Conservation (phyloP, 176 grass and related monocot genomes). For the Zoysia pacifica region DNA sequence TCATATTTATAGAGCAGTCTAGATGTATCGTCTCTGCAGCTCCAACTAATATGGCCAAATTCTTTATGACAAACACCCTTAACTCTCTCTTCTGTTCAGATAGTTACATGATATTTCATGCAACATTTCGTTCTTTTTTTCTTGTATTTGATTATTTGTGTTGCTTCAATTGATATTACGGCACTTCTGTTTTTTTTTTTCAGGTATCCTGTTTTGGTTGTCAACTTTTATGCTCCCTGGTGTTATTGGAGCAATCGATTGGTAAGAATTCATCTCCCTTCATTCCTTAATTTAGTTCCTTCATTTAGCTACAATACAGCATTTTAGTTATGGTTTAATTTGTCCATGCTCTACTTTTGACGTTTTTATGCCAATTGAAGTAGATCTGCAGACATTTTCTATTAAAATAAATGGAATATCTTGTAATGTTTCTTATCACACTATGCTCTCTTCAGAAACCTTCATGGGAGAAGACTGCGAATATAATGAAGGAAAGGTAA, state of each 20-base stretch:
- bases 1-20: too few species aligned
- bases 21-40: too few species aligned
- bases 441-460: constrained; percentile 71
- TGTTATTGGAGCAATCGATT: constrained; percentile 97
- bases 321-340: background rate
- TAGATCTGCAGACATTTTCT: constrained; percentile 13
- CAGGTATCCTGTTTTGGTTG: constrained; percentile 85
- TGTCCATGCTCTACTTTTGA: constrained; percentile 1
- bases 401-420: constrained; percentile 23
- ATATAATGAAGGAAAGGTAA: constrained; percentile 92
- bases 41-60: too few species aligned
- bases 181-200: constrained; percentile 23
- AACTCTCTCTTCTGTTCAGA: too few species aligned
- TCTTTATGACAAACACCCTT: too few species aligned
- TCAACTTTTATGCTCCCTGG: constrained; percentile 99
- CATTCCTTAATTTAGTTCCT: constrained; percentile 17
- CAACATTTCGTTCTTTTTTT: constrained; percentile 10
- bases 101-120: background rate
- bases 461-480: constrained; percentile 90
- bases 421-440: constrained; percentile 27
- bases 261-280: constrained; percentile 53
- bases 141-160: background rate
- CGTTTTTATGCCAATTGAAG: constrained; percentile 22
- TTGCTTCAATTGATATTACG: constrained; percentile 20
- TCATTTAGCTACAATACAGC: background rate